Evolutionary conservation across 495 filamentous ascomycete species (phyloP).

Genomic region (Neurospora sp.): DNA sequence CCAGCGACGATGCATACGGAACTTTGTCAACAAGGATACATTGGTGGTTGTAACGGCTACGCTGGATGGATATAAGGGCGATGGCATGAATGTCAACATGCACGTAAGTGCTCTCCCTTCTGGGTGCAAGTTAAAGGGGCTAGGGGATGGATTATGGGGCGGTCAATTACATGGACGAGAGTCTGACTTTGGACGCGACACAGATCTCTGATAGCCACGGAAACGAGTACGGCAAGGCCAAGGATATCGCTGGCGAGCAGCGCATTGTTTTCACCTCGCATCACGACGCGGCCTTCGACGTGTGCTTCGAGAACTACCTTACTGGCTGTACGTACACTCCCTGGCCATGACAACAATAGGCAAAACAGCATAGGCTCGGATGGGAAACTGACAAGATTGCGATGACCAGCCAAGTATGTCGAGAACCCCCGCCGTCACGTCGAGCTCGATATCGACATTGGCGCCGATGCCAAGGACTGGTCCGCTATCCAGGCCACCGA

Average conservation of each 20-base stretch:
- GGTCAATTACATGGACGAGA: background rate
- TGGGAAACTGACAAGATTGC: conserved; percentile 8
- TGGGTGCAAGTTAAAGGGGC: background rate
- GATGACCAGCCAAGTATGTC: conserved; percentile 25
- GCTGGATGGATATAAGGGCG: conserved; percentile 72
- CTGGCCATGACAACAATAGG: background rate
- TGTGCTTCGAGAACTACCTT: conserved; percentile 90
- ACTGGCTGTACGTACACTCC: conserved; percentile 46
- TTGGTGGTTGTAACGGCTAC: conserved; percentile 97
- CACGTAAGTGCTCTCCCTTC: conserved; percentile 53
- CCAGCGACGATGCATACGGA: conserved; percentile 80
- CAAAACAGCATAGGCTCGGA: background rate
- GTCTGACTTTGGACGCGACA: conserved; percentile 1
- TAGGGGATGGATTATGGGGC: background rate
- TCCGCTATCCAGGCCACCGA: conserved; percentile 89
- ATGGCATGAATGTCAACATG: conserved; percentile 91
- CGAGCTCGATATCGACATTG: conserved; percentile 97
- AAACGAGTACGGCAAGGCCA: conserved; percentile 88
- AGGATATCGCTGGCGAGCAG: conserved; percentile 83
- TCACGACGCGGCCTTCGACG: conserved; percentile 88
- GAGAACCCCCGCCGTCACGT: conserved; percentile 63
- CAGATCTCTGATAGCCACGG: conserved; percentile 92
- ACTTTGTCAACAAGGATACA: conserved; percentile 88
- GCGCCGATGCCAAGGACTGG: conserved; percentile 98
- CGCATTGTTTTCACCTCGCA: conserved; percentile 94